Evolutionary conservation across 2,329 filamentous ascomycete species (phyloP).

Genomic region (Triangularia setosa): DNA sequence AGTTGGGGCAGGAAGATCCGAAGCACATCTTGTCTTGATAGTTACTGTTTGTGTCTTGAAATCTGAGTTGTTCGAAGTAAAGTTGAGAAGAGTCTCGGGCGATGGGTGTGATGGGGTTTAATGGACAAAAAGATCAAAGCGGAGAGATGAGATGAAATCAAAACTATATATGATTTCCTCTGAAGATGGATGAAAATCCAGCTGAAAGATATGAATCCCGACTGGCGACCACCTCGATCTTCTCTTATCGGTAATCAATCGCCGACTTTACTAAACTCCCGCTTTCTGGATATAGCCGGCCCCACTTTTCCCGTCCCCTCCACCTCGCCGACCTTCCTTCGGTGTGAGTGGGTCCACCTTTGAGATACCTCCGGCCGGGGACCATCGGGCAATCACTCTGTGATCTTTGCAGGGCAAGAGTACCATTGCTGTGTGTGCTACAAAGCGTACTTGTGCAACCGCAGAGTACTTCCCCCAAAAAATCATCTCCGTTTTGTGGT

Average conservation of each 20-base stretch:
- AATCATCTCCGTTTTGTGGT: too few species aligned
- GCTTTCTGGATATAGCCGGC: not conserved
- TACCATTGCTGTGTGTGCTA: too few species aligned
- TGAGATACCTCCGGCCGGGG: not conserved
- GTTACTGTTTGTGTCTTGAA: not conserved
- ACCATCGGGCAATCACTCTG: not conserved
- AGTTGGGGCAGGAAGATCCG: conserved; percentile 38
- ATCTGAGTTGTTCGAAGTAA: too few species aligned
- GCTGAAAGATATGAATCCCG: not conserved
- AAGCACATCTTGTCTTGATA: conserved; percentile 36
- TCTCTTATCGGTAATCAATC: not conserved
- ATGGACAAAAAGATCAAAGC: not conserved
- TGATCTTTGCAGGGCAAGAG: too few species aligned
- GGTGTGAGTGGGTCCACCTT: not conserved
- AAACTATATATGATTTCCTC: not conserved
- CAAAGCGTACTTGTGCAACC: too few species aligned
- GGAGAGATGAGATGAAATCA: not conserved
- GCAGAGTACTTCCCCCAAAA: too few species aligned
- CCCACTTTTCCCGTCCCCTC: not conserved
- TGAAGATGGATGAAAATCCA: too few species aligned
- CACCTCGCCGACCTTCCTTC: not conserved
- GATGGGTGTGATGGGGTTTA: not conserved
- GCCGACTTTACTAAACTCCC: not conserved
- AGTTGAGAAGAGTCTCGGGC: not conserved
- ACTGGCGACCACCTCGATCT: not conserved